Base-by-base conservation (phyloP, 306 rosid genomes). In the Vicia faba region DNA sequence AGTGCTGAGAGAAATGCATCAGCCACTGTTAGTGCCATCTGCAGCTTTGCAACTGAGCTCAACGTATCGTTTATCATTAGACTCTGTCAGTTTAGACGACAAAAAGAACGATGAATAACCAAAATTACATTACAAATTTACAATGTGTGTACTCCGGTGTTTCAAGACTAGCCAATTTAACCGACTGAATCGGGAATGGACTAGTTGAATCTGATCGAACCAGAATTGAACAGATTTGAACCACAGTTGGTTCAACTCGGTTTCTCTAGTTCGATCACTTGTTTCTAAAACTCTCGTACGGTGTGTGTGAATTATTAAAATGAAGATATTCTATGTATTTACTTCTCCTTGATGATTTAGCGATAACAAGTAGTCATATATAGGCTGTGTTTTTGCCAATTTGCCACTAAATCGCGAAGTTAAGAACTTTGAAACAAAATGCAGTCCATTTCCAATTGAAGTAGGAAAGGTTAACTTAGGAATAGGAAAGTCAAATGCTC, bases 391-490 rank as follows among this genome's bases (percentile, higher is more conserved):
- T 66, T 79, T 81, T 29, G 84, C 89, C 76, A 78, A 41, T 64
- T 77, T 83, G 38, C 88, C 88, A 49, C 84, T 58, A 49, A 87
- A 71, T 60, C 75, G 75, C 13, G 91, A 73, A 36, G 86, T 81
- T 13, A 83, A 65, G 78, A 89, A 85, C 80, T 89, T 92, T 11
- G 92, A 79, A 62, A 79, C 80, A 78, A 76, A 84, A 43, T 40
- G 48, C 20, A 87, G 57, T 40, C 98, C 98, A 70, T 89, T 86
- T 77, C 98, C 98, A 57, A 92, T 84, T 38, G 98, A 92, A 66
- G 98, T 85, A 39, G 96, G 73, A 18, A 87, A 73, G 14, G 82
- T 78, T 63, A 92, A 78, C 13, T 76, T 85, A 25, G 95, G 95
- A 82, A 71, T 76, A n/a, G 84, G 69, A 77, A 67, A 82, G 61